Base-by-base conservation (phyloP, 1,284 basidiomycete species). In the Ustilago esculenta region DNA sequence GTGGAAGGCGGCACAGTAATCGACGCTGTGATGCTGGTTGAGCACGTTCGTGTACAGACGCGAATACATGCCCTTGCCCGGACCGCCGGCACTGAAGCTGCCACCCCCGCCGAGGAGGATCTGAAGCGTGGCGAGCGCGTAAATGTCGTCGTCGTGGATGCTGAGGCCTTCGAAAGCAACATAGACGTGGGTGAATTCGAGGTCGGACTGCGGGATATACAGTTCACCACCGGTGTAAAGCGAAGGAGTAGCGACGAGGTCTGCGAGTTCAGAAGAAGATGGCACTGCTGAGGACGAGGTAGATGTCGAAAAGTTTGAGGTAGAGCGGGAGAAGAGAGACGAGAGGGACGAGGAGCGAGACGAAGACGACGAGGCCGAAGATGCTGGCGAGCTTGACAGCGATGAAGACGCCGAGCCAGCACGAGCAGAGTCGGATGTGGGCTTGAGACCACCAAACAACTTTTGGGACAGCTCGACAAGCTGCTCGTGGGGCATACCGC, bases 61-160 rank as follows among this genome's bases (percentile, higher is more conserved):
- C 33, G 92, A 94, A 85, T 97, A 98, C 94, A 98, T 98, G 76
- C 95, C 96, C 85, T 98, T 98, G 37, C 95, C 95, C 2, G 95
- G 95, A 3, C 95, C 95, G 70, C 90, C 92, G 17, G 94, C 94
- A 34, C 92, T 94, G 86, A 98, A 98, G 81, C 89, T 90, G 25
- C 94, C 94, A 9, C 95, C 95, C 4, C 95, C 95, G 30, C 95
- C 95, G 11, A 98, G 88, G 29, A 98, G 87, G 37, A 95, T 90
- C 83, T 98, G 95, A 83, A 98, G 90, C 0, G 92, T 94, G 23
- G 96, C 95, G 12, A 97, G 87, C 5, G 92, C 87, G 82, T 95
- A 98, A 44, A 98, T 91, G 83, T 98, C 95, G 20, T 91, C 89
- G 73, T 97, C 92, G 81, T 92, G 89, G 42, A 98, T 93, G 9